A percentile compares a stretch with the other conserved stretches of the same genome.
Conservation (phyloP, 2,329 filamentous ascomycete genomes). For the Diaporthe amygdali region DNA sequence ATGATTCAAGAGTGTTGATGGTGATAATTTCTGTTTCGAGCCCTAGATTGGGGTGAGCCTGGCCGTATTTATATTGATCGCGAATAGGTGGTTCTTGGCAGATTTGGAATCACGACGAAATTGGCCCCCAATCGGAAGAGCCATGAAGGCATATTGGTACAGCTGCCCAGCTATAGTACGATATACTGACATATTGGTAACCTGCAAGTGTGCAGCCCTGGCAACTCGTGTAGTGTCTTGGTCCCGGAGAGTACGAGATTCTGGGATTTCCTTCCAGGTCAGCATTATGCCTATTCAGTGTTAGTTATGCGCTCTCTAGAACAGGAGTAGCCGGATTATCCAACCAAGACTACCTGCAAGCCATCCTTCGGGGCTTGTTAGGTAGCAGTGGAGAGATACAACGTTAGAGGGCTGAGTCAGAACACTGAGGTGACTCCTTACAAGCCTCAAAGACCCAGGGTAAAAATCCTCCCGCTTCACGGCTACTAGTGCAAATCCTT, state of each 20-base stretch:
- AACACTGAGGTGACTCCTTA: not conserved
- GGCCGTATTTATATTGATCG: not conserved
- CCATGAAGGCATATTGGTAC: not conserved
- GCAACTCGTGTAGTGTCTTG: not conserved
- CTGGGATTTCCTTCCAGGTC: not conserved
- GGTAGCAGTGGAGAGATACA: constrained; percentile 7
- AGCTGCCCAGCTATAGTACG: not conserved
- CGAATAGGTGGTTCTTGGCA: not conserved
- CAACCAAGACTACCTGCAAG: not conserved
- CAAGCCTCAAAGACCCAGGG: not conserved
- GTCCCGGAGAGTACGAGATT: not conserved
- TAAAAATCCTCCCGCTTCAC: not conserved
- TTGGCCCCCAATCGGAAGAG: not conserved
- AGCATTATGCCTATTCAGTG: constrained; percentile 8
- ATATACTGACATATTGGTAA: not conserved
- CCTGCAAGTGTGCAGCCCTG: not conserved
- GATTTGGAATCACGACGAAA: not conserved
- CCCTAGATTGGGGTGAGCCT: not conserved
- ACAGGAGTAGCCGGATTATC: not conserved
- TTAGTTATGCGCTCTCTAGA: not conserved
- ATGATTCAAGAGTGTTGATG: not conserved
- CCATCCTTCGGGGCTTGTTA: not conserved
- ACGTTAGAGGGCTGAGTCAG: not conserved
- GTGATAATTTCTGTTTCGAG: not conserved
- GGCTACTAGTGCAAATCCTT: not conserved